phyloP scores from a whole-genome alignment of 805 yeast genomes.

The Lachancea dasiensis region DNA sequence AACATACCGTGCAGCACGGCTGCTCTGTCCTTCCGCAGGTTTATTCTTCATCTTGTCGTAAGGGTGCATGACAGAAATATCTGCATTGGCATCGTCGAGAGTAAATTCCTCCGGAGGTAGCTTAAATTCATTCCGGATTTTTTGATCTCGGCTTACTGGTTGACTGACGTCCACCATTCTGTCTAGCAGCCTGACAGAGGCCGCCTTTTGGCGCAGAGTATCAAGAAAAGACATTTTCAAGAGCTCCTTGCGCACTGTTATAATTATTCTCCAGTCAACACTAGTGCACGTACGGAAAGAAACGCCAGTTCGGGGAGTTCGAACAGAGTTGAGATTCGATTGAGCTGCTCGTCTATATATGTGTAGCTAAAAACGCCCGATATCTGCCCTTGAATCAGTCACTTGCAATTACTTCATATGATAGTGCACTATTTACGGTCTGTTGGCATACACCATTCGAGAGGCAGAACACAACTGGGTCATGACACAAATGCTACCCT shows the following conservation, averaged over 20 bases:
- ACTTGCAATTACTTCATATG: no score
- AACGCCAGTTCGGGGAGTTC: no score
- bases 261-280: no score
- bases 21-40: not conserved
- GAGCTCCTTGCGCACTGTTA: not conserved
- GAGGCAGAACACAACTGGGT: no score
- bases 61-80: conserved; percentile 38
- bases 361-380: no score
- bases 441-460: no score
- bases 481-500: no score
- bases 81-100: conserved; percentile 62
- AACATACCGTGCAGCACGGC: conserved; percentile 27
- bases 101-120: conserved; percentile 69
- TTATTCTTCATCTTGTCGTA: conserved; percentile 14
- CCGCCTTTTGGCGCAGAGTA: conserved; percentile 42
- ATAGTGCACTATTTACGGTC: no score
- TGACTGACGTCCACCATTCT: conserved; percentile 30
- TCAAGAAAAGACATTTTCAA: conserved; percentile 42
- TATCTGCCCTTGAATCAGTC: no score
- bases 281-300: no score
- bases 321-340: no score
- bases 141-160: conserved; percentile 59
- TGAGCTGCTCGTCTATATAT: no score
- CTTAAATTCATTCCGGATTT: conserved; percentile 57
- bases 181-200: conserved; percentile 39